Evolutionary conservation across 306 rosid species (phyloP).

Genomic region (Gillenia trifoliata): DNA sequence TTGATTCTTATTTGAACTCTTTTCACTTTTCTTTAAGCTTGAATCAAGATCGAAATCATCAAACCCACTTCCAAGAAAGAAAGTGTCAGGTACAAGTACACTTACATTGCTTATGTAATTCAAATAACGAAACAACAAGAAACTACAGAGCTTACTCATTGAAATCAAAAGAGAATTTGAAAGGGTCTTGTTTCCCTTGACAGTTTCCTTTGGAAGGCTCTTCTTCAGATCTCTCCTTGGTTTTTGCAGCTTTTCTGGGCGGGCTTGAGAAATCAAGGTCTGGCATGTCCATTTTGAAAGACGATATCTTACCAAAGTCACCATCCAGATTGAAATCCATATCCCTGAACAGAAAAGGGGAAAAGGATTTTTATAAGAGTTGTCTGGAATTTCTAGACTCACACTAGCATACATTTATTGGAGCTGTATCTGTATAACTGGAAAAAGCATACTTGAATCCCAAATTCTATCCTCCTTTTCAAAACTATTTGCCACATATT

Average conservation of each 20-base stretch:
- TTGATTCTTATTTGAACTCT: constrained; percentile 27
- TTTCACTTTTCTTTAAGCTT: constrained; percentile 32
- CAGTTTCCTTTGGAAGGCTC: constrained; percentile 46
- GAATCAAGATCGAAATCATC: constrained; percentile 63
- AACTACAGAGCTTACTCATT: constrained; percentile 56
- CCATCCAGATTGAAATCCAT: constrained; percentile 77
- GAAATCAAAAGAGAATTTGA: constrained; percentile 74
- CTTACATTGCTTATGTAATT: constrained; percentile 4
- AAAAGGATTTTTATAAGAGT: constrained; percentile 5
- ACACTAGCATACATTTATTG: constrained; percentile 6
- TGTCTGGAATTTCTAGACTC: constrained; percentile 26
- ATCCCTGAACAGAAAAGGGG: constrained; percentile 48
- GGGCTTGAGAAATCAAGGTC: constrained; percentile 72
- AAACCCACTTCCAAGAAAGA: constrained; percentile 35
- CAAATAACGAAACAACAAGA: constrained; percentile 6
- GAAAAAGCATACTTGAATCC: not conserved
- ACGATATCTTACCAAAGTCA: constrained; percentile 66
- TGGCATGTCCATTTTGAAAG: constrained; percentile 84
- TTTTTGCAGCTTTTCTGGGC: constrained; percentile 45
- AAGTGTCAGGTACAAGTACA: constrained; percentile 17
- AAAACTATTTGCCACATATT: not conserved
- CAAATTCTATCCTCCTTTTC: not conserved
- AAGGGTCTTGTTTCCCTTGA: constrained; percentile 43
- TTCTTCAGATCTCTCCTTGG: constrained; percentile 42
- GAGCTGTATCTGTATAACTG: constrained; percentile 3